Base-by-base conservation (phyloP, 176 grass and related monocot species). In the Aechmea fasciata region DNA sequence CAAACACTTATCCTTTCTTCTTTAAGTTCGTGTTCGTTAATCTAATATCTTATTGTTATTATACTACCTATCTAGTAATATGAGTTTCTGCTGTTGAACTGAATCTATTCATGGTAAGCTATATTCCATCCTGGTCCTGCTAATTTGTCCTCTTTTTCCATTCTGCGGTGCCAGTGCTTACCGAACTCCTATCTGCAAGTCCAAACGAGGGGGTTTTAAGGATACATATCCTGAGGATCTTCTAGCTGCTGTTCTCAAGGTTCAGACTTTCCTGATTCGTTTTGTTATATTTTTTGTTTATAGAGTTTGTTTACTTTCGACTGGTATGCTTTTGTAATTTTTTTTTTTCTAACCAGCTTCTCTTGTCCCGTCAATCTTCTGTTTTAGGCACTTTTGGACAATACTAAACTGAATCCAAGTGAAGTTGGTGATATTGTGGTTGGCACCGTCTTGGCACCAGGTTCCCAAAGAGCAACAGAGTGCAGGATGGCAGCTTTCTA, bases 191-290 rank as follows among this genome's bases (percentile, higher is more conserved):
- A 85, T 99, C 81, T 99, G 89, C 87, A 93, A 88, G 79, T 78
- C 87, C 78, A 99, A 99, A 71, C 50, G 89, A 64, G 94, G 94
- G 14, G 84, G 87, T 55, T 93, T 99, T 66, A 93, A 90, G 86
- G 89, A 99, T 77, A 93, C 94, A 0, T 99, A 85, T 77, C 94
- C 94, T 1, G 94, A 99, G 82, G 89, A 99, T 18, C 89, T 99
- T 8, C 87, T 93, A 50, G 71, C 89, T n/a, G 64, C 79, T 82
- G 94, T 99, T 11, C 87, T 99, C 29, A 99, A 99, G 89, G 94
- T 93, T 50, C 72, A 18, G 61, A 2, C 57, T 62, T 49, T 5
- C 49, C 11, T 15, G 2, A 17, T 69, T 69, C 59, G 1, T 62
- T 47, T 77, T 49, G 9, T 11, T 49, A 15, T 53, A 20, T 15